These are phyloP conservation scores for Picea glauca DNA, from an alignment of 75 land plant genomes.

Conservation along the genomic window DNA sequence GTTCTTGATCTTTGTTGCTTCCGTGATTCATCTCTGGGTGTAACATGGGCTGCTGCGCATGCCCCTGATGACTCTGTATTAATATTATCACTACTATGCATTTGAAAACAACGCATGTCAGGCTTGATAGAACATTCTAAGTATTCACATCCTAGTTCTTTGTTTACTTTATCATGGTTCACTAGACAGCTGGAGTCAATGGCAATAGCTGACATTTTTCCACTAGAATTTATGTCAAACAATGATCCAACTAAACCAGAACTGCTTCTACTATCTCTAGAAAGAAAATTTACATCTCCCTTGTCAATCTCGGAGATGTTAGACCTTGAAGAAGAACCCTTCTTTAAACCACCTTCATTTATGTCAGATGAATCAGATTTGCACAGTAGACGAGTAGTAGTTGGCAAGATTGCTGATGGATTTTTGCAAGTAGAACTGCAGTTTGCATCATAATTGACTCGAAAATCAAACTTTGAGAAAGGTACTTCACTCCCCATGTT, in stretches of 20 bases:
- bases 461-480: not conserved
- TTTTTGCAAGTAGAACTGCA: not conserved
- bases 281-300: constrained; percentile 1
- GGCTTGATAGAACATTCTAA: constrained; percentile 4
- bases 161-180: not conserved
- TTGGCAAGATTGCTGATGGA: not conserved
- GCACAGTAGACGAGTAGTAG: not conserved
- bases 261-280: constrained; percentile 3
- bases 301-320: not conserved
- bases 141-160: not conserved
- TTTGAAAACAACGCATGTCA: not conserved
- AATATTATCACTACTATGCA: not conserved
- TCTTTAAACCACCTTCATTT: not conserved
- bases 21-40: not conserved
- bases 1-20: not conserved
- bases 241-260: not conserved
- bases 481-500: not conserved
- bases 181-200: not conserved
- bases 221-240: not conserved
- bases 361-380: not conserved
- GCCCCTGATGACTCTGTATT: not conserved
- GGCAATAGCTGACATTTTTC: not conserved
- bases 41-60: not conserved
- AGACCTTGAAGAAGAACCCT: not conserved
- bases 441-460: not conserved